Evolutionary conservation across 2,329 filamentous ascomycete genomes (phyloP), one percentile per base, ranked within the genome.

Genomic region (Tolypocladium nubicola): DNA sequence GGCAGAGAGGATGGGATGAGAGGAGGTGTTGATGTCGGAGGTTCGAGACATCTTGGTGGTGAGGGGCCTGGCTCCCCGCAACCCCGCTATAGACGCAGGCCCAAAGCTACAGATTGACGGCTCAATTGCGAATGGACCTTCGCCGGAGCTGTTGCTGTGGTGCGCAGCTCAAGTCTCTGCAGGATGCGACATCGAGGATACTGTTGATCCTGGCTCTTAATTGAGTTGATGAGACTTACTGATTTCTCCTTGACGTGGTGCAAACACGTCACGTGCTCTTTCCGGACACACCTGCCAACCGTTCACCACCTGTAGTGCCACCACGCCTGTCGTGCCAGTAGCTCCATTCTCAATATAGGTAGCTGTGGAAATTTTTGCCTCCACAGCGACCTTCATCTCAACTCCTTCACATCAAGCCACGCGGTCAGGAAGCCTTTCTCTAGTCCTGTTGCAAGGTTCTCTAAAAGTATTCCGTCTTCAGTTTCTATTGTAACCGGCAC

Each of bases 291-390:
- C 9, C 26, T 11, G 30, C 16, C 30, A 19, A 11, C 30, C n/a
- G 30, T n/a, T 35, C 30, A 50, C 16, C 30, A n/a, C 30, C 47
- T 50, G 47, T 13, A 50, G 30, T 14, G 47, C 47, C 23, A 23
- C 23, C 23, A 23, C n/a, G n/a, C 23, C 23, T 23, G 23, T 23
- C 23, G 23, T 14, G 47, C 47, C 47, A n/a, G 47, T 37, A 50
- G 47, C 47, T 50, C 47, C 47, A 1, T 50, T 8, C 19, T 35
- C 30, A 14, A 35, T 5, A 13, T 30, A 14, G 30, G 7, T 30
- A 14, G 30, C 40, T 23, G n/a, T 39, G 10, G 43, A 61, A 61
- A 56, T 60, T 60, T 61, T 55, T 53, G 37, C 47, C 52, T 39
- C 55, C 53, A 54, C 49, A 52, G 30, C 56, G n/a, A 26, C 19